phyloP scores from a whole-genome alignment of 148 eudicot genomes.

The Rhododendron molle region DNA sequence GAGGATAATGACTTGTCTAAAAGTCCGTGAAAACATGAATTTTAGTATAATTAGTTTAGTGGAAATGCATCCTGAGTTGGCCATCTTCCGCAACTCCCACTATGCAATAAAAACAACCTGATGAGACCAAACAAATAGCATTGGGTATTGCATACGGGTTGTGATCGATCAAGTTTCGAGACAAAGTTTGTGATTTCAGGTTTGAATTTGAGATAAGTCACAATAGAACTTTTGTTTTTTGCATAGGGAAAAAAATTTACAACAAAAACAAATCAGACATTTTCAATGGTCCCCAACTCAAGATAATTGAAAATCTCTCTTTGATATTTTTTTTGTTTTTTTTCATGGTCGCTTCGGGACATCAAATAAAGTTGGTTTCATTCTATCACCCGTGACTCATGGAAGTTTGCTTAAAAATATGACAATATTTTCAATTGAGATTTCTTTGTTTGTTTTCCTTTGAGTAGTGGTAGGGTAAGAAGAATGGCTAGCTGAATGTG shows the following conservation, averaged over 20 bases:
- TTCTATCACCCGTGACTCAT: neutral
- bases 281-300: no score
- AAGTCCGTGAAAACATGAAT: no score
- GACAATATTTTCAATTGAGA: neutral
- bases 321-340: no score
- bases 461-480: neutral
- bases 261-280: neutral
- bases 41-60: no score
- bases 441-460: neutral
- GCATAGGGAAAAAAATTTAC: neutral
- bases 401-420: neutral
- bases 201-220: no score
- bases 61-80: no score
- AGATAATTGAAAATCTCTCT: no score
- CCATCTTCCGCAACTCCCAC: neutral
- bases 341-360: neutral
- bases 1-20: no score
- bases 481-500: neutral
- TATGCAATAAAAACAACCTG: neutral
- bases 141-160: no score
- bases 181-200: no score
- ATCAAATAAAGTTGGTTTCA: neutral
- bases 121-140: neutral
- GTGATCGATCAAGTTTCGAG: neutral
- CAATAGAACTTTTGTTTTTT: no score